Base-by-base conservation (phyloP, 192 early-diverging fungal species). In the Coemansia sp. region DNA sequence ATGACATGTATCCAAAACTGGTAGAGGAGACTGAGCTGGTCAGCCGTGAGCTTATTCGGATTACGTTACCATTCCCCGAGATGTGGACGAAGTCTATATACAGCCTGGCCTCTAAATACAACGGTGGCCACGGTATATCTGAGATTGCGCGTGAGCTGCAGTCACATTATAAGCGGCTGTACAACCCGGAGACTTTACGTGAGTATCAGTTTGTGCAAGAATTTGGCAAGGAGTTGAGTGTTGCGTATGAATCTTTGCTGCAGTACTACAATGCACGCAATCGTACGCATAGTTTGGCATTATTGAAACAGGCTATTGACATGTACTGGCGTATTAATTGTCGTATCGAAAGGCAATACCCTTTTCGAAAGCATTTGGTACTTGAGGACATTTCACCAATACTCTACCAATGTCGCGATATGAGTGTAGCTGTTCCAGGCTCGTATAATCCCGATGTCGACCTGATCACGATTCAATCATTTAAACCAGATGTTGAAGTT, bases 41-140 rank as follows among this genome's bases (percentile, higher is more conserved):
- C 35, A 93, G 92, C 71, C 91, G 94, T 69, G 97, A 99, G 68
- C 86, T 99, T 22, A 96, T 98, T 67, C 88, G 96, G n/a, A 91
- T 96, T 8, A 93, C 97, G 5, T 91, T 97, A 62, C 69, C 96
- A 39, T 95, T 94, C 90, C 92, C 94, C 38, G 97, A 99, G 77
- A 91, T 95, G 91, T 99, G 97, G 97, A 89, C 92, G 52, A 94
- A 97, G 61, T 91, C 93, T 5, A 73, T 99, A 11, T 89, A 93
- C 62, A 93, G 94, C 52, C 93, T 94, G 0, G 92, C 90, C 5
- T 67, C 90, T 38, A 74, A 91, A 12, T 96, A 94, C 61, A 94
- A 90, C 65, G 86, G 85, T 19, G 82, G 87, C 12, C 86, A 88
- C 43, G 91, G 96, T 48, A 82, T 89, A 3, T 89, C 90, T 19